phyloP scores from a whole-genome alignment of 306 rosid species.

The Mucuna pruriens region DNA sequence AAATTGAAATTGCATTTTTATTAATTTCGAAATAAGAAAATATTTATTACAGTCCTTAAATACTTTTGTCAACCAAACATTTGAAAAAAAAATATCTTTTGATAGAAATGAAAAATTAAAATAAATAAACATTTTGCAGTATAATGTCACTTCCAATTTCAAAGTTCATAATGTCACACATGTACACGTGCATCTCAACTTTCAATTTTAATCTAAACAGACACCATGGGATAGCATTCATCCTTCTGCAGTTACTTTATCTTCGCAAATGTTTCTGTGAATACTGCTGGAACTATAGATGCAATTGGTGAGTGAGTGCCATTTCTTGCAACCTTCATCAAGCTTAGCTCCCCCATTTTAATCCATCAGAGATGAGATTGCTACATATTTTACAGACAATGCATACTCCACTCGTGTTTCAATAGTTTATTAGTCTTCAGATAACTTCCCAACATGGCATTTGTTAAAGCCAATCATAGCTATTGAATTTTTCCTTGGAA shows the following conservation, averaged over 20 bases:
- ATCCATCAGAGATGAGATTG: not conserved
- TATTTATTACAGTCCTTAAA: not conserved
- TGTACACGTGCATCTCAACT: constrained; percentile 18
- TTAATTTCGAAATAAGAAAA: constrained; percentile 3
- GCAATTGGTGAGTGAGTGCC: not conserved
- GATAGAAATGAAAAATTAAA: not conserved
- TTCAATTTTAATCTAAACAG: constrained; percentile 7
- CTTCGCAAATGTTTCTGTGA: not conserved
- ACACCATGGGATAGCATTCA: not conserved
- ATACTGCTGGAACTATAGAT: constrained; percentile 5
- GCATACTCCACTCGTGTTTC: not conserved
- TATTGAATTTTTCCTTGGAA: constrained; percentile 1
- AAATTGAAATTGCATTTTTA: constrained; percentile 14
- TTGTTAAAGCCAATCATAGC: not conserved
- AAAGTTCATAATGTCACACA: constrained; percentile 8
- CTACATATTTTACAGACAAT: not conserved
- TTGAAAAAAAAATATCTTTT: not conserved
- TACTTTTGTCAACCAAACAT: not conserved
- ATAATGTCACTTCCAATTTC: not conserved
- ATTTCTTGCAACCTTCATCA: not conserved
- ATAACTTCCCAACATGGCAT: not conserved
- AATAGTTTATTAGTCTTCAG: constrained; percentile 2
- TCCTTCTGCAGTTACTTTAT: not conserved
- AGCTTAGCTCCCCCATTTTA: not conserved
- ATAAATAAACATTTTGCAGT: not conserved